Evolutionary conservation across 164 flowering plant species (phyloP), one percentile per base, ranked within the genome.

Genomic region (Nymphaea thermarum): DNA sequence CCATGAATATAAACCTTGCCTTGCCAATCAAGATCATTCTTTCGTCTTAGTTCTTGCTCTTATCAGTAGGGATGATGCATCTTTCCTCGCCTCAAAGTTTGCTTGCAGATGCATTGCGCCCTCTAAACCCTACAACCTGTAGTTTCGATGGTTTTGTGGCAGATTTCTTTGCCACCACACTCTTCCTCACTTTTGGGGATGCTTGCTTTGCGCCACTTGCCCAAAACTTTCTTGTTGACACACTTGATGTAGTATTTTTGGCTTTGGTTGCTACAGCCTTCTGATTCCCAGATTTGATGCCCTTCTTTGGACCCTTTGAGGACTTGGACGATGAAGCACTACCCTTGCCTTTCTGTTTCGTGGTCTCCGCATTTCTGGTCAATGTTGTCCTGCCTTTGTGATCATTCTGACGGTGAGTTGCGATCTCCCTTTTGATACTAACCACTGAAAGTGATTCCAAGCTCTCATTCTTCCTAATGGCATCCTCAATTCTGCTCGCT

Each of bases 391-490:
- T 82, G 7, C 76, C 82, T 74, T 77, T 84, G 70, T 77, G 80
- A 67, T 72, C 78, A 43, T 62, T 80, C 17, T 77, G 76, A 60
- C 64, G 73, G 8, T 80, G 64, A 72, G 85, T 82, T 25, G 86
- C 83, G 45, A 68, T 64, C 68, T 90, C 97, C 72, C 89, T 80
- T 66, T 77, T 72, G 15, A 91, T 76, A 66, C 76, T 73, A 70
- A 83, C 91, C 6, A 67, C 69, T 12, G 86, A 81, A 7, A 94
- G 86, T 69, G 93, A 80, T 72, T 94, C 99, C 79, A 91, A 82
- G 82, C 96, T 94, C 71, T 94, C 96, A 57, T 94, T 92, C 78
- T 91, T 90, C 78, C 71, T 78, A 16, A 91, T 81, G 63, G 96
- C 99, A 70, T 94, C 96, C 64, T 91, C 99, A 25, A 94, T 88